Percentiles rank a stretch among this genome's conserved stretches.
phyloP scores from a whole-genome alignment of 2,329 filamentous ascomycete species.

The Hypoxylon sp. region DNA sequence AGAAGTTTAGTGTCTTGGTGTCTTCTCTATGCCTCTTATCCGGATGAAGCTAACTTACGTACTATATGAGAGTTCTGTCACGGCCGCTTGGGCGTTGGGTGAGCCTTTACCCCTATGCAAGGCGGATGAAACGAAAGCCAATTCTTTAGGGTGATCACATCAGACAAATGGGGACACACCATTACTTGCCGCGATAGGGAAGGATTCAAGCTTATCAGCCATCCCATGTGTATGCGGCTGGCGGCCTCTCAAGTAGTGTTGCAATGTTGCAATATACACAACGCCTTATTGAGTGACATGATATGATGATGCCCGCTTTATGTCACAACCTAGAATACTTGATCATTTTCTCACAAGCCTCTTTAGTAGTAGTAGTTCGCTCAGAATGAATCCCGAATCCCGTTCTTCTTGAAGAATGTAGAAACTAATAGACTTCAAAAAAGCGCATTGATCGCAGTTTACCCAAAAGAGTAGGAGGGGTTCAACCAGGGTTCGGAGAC shows the following conservation, averaged over 20 bases:
- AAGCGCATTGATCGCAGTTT: conserved; percentile 22
- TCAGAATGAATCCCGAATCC: conserved; percentile 19
- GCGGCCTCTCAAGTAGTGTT: conserved; percentile 24
- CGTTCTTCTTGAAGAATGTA: conserved; percentile 8
- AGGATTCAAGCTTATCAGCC: conserved; percentile 41
- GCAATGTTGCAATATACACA: neutral
- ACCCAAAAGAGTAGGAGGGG: conserved; percentile 42
- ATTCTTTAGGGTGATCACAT: conserved; percentile 24
- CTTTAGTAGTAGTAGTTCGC: neutral
- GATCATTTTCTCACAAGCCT: neutral
- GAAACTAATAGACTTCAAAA: conserved; percentile 8
- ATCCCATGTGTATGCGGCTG: conserved; percentile 21
- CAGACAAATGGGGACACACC: conserved; percentile 19
- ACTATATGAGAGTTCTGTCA: conserved; percentile 15
- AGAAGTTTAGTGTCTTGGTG: conserved; percentile 17
- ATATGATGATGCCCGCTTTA: conserved; percentile 33
- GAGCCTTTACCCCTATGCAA: conserved; percentile 14
- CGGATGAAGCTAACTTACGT: conserved; percentile 30
- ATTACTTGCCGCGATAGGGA: conserved; percentile 14
- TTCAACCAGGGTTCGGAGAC: conserved; percentile 30
- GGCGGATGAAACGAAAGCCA: conserved; percentile 39
- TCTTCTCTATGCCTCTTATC: conserved; percentile 25
- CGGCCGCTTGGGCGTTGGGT: conserved; percentile 20
- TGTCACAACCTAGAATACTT: conserved; percentile 13
- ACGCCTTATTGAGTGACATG: conserved; percentile 15